A percentile compares a stretch with the other conserved stretches of the same genome.
phyloP scores from a whole-genome alignment of 306 rosid genomes.

The Quercus cerris region DNA sequence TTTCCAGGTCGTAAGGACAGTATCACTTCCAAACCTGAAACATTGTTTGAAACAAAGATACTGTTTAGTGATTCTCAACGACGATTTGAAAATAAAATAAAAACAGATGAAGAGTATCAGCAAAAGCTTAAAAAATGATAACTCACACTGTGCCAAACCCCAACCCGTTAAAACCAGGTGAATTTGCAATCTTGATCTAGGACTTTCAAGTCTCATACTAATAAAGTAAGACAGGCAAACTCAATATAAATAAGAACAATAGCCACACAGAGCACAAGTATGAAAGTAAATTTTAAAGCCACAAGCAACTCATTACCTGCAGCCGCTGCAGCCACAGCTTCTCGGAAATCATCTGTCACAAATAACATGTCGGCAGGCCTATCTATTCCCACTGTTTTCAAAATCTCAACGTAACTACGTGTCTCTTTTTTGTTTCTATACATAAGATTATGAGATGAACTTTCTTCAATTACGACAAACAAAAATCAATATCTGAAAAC shows the following conservation, averaged over 20 bases:
- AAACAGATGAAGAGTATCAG: too few relatives aligned
- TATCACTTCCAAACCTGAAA: slow-evolving; percentile 17
- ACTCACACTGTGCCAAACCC: too few relatives aligned
- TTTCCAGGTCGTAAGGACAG: slow-evolving; percentile 1
- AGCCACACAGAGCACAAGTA: not conserved
- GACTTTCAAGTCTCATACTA: too few relatives aligned
- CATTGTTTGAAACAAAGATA: not conserved
- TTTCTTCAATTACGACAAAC: too few relatives aligned
- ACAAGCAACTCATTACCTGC: not conserved
- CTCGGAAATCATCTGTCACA: slow-evolving; percentile 5
- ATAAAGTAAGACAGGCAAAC: too few relatives aligned
- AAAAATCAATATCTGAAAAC: not conserved
- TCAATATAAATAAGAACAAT: too few relatives aligned
- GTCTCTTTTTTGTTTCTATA: slow-evolving; percentile 2
- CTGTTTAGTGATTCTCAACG: not conserved
- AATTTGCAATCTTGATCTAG: too few relatives aligned
- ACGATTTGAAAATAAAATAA: too few relatives aligned
- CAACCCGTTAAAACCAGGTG: too few relatives aligned
- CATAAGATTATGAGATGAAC: not conserved
- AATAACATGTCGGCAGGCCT: slow-evolving; percentile 6
- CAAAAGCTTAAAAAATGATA: too few relatives aligned
- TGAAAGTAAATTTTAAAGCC: not conserved
- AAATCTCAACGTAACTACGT: slow-evolving; percentile 6
- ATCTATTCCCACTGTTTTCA: slow-evolving; percentile 15
- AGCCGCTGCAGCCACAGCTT: slow-evolving; percentile 9